Evolutionary conservation across 163 green algal genomes (phyloP).

Genomic region (Chlorella variabilis): DNA sequence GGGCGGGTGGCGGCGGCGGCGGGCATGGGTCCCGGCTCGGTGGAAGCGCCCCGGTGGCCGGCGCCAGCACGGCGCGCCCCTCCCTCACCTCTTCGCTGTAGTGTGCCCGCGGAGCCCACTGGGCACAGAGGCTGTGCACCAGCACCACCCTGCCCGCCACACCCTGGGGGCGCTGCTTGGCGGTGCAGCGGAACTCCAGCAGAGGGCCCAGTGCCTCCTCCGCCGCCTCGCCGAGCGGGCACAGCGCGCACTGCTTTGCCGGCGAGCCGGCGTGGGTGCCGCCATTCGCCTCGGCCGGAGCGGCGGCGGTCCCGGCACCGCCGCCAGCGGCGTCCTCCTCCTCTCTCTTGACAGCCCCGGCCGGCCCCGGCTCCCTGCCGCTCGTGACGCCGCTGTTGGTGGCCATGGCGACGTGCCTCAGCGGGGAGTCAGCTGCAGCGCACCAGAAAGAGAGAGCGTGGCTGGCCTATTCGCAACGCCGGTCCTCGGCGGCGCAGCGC

Average conservation of each 20-base stretch:
- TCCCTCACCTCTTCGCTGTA: background rate
- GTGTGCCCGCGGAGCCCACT: background rate
- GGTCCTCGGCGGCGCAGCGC: no score
- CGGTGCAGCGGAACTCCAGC: background rate
- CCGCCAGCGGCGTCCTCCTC: no score
- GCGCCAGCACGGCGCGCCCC: no score
- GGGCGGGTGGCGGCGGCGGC: background rate
- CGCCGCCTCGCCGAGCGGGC: background rate
- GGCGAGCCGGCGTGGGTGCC: background rate
- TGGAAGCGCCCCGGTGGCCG: background rate
- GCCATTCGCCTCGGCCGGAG: no score
- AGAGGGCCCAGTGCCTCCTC: background rate
- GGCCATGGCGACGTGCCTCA: no score
- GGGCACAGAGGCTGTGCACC: slow-evolving; percentile 4
- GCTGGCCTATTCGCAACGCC: no score
- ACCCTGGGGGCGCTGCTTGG: background rate
- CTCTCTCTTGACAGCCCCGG: no score
- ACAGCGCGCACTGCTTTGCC: background rate
- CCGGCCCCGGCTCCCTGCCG: no score
- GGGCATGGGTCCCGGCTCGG: background rate
- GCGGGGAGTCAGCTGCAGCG: no score
- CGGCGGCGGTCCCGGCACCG: no score
- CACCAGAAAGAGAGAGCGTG: no score
- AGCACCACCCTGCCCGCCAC: background rate
- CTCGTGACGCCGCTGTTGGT: no score